A percentile compares a stretch with the other conserved stretches of the same genome.
Evolutionary conservation across 257 asterid species (phyloP).

Genomic region (Plectranthus barbatus): DNA sequence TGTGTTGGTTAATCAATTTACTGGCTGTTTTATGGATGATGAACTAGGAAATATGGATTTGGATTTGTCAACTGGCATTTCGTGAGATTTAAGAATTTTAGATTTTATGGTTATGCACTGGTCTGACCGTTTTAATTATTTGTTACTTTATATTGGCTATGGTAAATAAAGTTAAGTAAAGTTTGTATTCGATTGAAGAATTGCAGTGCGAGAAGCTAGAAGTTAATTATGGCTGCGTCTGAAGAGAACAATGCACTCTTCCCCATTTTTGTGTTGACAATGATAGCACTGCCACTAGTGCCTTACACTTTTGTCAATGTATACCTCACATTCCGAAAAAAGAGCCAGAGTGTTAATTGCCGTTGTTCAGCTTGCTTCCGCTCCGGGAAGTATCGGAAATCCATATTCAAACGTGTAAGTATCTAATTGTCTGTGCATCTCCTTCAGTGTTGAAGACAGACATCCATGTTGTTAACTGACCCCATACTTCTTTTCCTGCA

Average conservation of each 20-base stretch:
- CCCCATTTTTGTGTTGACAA: constrained; percentile 86
- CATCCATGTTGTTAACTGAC: not conserved
- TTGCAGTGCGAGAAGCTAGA: constrained; percentile 26
- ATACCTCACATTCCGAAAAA: constrained; percentile 51
- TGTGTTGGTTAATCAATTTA: not conserved
- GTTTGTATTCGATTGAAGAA: constrained; percentile 6
- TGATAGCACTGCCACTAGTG: constrained; percentile 90
- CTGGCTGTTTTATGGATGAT: not conserved
- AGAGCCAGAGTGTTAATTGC: constrained; percentile 57
- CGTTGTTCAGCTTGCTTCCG: constrained; percentile 84
- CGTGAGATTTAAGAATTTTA: not conserved
- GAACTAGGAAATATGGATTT: not conserved
- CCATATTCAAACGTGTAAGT: constrained; percentile 80
- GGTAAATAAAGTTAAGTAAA: not conserved
- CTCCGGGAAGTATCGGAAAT: constrained; percentile 91
- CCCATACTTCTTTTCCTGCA: not conserved
- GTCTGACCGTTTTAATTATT: not conserved
- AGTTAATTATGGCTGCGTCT: constrained; percentile 61
- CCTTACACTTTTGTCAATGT: constrained; percentile 81
- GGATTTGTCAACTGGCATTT: not conserved
- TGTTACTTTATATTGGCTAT: not conserved
- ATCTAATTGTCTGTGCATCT: not conserved
- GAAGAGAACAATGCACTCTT: constrained; percentile 89
- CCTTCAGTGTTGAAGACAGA: not conserved
- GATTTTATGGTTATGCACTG: not conserved